Percentiles rank a stretch among this genome's conserved stretches.
These are phyloP conservation scores for Lactifluus rugatus DNA, from an alignment of 768 basidiomycete species.

Conservation along the genomic window DNA sequence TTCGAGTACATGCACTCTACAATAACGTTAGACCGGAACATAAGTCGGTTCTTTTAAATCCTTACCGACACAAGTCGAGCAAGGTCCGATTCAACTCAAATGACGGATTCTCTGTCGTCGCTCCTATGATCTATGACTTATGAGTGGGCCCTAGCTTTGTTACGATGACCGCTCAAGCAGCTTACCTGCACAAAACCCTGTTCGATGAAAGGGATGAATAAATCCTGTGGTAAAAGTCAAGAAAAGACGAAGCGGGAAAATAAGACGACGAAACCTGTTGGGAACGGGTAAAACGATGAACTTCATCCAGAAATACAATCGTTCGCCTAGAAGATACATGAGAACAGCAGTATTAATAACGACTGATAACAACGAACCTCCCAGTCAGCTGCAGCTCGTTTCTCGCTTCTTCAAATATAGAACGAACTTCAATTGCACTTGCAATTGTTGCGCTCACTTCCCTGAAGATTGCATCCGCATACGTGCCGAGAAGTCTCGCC, in stretches of 20 bases:
- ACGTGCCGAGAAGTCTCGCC: conserved; percentile 57
- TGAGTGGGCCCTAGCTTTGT: background rate
- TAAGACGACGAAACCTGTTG: conserved; percentile 41
- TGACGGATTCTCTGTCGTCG: conserved; percentile 85
- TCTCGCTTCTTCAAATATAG: conserved; percentile 71
- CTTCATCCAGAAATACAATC: conserved; percentile 73
- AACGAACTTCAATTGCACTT: conserved; percentile 59
- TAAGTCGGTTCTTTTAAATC: conserved; percentile 1
- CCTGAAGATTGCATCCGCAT: conserved; percentile 52
- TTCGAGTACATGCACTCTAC: conserved; percentile 64
- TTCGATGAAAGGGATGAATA: conserved; percentile 76
- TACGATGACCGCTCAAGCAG: background rate
- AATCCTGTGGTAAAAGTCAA: conserved; percentile 39
- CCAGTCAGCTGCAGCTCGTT: conserved; percentile 53
- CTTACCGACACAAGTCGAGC: conserved; percentile 67
- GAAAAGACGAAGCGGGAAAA: background rate
- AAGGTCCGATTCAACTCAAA: conserved; percentile 71
- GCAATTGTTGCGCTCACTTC: conserved; percentile 70
- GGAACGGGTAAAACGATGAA: conserved; percentile 67
- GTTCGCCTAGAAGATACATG: conserved; percentile 42
- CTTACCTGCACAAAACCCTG: conserved; percentile 60
- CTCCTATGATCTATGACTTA: conserved; percentile 51
- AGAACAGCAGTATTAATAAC: background rate
- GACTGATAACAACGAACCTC: conserved; percentile 31
- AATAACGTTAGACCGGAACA: background rate